These are phyloP conservation scores for Aspergillus terreus DNA, from an alignment of 2,329 filamentous ascomycete genomes.

Conservation along the genomic window DNA sequence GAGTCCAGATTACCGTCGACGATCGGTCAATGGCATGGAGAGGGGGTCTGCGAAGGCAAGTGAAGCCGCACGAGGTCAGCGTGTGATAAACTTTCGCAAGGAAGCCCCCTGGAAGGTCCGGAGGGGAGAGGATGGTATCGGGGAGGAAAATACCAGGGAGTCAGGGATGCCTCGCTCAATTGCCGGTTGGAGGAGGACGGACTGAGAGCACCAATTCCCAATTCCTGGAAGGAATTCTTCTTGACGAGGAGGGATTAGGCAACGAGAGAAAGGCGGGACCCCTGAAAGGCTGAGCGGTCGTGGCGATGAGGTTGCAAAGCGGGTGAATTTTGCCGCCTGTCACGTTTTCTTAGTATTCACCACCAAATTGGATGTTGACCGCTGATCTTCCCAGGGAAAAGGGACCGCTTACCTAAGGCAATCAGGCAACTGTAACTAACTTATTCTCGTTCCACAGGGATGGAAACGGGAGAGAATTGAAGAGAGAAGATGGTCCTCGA, in stretches of 20 bases:
- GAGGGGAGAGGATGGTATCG: background rate
- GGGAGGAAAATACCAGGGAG: background rate
- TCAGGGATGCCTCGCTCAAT: background rate
- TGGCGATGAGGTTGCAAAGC: background rate
- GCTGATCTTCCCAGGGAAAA: too few species aligned
- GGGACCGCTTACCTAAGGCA: background rate
- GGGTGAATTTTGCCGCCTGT: constrained; percentile 1
- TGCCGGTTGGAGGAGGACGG: background rate
- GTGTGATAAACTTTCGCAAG: background rate
- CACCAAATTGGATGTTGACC: too few species aligned
- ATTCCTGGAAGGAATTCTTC: background rate
- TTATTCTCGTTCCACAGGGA: background rate
- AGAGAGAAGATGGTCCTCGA: background rate
- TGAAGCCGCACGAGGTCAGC: background rate
- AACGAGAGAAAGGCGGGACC: background rate
- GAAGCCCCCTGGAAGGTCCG: background rate
- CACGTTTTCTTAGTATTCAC: background rate
- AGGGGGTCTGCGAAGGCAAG: background rate
- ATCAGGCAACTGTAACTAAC: background rate
- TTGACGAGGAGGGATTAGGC: background rate
- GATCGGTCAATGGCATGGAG: constrained; percentile 9
- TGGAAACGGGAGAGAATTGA: background rate
- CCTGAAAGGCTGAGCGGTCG: background rate
- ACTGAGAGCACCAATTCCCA: background rate
- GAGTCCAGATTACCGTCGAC: background rate